A percentile compares a stretch with the other conserved stretches of the same genome.
Evolutionary conservation across 73 alveolate species (phyloP).

Genomic region (Paramecium sexaurelia): DNA sequence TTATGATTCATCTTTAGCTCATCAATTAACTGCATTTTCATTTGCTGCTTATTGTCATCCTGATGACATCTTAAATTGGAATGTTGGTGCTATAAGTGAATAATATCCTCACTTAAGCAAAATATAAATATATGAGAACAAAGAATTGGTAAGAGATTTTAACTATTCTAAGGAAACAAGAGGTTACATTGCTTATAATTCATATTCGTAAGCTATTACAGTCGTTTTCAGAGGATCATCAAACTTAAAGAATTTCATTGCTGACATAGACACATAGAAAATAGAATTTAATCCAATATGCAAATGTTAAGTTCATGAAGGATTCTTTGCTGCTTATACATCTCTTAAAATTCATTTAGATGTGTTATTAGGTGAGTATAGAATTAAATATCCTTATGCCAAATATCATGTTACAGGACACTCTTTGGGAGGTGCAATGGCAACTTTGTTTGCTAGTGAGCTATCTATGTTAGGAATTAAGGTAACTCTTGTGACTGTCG

Average conservation of each 20-base stretch:
- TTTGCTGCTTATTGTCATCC: conserved; percentile 56
- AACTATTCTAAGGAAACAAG: background rate
- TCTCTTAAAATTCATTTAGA: background rate
- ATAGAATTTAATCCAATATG: background rate
- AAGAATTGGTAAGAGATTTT: background rate
- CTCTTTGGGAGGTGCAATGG: conserved; percentile 66
- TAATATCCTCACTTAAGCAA: conserved; percentile 20
- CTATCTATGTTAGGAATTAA: background rate
- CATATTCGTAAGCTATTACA: background rate
- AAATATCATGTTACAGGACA: conserved; percentile 57
- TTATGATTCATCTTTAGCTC: background rate
- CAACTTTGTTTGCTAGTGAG: conserved; percentile 58
- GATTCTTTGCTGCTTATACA: background rate
- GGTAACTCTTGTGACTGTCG: conserved; percentile 41
- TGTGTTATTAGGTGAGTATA: background rate
- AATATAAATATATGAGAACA: conserved; percentile 22
- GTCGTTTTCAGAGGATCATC: background rate
- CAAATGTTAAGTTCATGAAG: conserved; percentile 43
- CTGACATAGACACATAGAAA: background rate
- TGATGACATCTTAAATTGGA: conserved; percentile 35
- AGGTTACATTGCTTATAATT: background rate
- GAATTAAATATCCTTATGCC: conserved; percentile 46
- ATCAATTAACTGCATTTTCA: background rate
- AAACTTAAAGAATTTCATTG: background rate
- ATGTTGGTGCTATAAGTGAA: conserved; percentile 37